phyloP scores from a whole-genome alignment of 129 eudicot species.

The Flaveria brownii region DNA sequence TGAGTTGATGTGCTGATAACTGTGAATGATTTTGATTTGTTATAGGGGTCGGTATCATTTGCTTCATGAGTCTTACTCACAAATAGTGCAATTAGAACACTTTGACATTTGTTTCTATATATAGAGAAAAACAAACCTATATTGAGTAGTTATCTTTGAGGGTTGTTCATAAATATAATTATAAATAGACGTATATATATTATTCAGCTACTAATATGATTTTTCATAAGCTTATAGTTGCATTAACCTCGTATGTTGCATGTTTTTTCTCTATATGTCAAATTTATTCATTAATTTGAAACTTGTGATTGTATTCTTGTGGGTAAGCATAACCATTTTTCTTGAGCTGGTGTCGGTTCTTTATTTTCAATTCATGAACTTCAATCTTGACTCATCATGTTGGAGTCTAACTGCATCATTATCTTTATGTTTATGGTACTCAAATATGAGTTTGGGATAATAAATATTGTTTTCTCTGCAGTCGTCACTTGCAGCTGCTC shows the following conservation, averaged over 20 bases:
- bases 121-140: neutral
- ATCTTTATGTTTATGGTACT: neutral
- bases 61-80: neutral
- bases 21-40: neutral
- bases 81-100: neutral
- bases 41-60: conserved; percentile 1
- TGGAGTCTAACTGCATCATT: conserved; percentile 1
- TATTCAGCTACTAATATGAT: conserved; percentile 10
- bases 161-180: neutral
- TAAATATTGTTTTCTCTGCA: conserved; percentile 41
- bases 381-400: neutral
- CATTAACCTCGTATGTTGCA: neutral
- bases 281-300: neutral
- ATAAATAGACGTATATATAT: neutral
- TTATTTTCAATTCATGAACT: neutral
- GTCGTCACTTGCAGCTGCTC: conserved; percentile 98
- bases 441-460: neutral
- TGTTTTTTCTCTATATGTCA: neutral
- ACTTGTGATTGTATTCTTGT: neutral
- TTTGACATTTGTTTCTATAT: neutral
- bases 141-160: neutral
- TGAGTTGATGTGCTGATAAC: neutral
- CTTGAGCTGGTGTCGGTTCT: neutral
- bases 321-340: conserved; percentile 13
- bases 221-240: neutral